These are phyloP conservation scores for Dictyostelium capitatum DNA, from an alignment of 78 protist species.

Conservation along the genomic window DNA sequence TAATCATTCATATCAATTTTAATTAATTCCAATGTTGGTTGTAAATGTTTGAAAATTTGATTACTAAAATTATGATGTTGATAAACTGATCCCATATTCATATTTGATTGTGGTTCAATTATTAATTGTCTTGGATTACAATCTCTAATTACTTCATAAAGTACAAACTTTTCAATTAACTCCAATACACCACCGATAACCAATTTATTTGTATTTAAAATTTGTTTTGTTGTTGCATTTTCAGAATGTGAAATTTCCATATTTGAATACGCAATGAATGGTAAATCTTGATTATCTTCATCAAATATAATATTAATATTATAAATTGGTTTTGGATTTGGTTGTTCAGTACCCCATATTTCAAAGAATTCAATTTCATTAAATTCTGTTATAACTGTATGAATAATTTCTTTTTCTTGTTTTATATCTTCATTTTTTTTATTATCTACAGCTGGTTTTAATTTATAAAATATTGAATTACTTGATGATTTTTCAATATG, in stretches of 20 bases:
- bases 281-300: no score
- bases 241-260: background rate
- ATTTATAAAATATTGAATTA: no score
- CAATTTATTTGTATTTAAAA: background rate
- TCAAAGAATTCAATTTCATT: background rate
- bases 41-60: background rate
- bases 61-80: background rate
- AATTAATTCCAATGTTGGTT: background rate
- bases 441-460: background rate
- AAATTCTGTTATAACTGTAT: background rate
- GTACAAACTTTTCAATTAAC: background rate
- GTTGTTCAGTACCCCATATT: no score
- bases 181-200: background rate
- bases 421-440: background rate
- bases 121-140: background rate
- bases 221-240: background rate
- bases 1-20: background rate
- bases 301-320: background rate
- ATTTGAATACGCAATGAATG: background rate
- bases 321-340: background rate
- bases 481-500: background rate
- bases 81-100: background rate
- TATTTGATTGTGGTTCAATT: background rate
- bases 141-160: background rate
- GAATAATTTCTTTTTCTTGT: background rate